phyloP scores from a whole-genome alignment of 352 stramenopile species.

The Globisporangium cylindrosporum region DNA sequence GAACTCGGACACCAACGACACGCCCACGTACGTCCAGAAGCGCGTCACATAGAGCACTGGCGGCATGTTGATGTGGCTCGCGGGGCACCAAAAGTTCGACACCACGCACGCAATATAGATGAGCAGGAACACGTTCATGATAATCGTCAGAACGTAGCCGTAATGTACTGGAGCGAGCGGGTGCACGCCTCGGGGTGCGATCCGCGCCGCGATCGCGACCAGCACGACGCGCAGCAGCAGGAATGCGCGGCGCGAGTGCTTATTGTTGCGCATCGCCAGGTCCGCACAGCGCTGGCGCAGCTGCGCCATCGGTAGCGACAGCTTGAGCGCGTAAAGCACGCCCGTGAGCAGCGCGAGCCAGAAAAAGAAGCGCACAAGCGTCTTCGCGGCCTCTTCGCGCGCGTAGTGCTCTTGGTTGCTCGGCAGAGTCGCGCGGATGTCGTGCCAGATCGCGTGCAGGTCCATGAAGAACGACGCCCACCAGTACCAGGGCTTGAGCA shows the following conservation, averaged over 20 bases:
- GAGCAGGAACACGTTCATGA: conserved; percentile 80
- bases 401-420: conserved; percentile 66
- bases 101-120: conserved; percentile 73
- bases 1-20: conserved; percentile 45
- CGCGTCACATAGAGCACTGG: conserved; percentile 63
- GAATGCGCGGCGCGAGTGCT: conserved; percentile 44
- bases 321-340: conserved; percentile 58
- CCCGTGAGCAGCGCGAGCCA: conserved; percentile 58
- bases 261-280: conserved; percentile 51
- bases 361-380: conserved; percentile 50
- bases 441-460: conserved; percentile 80
- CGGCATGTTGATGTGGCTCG: conserved; percentile 53
- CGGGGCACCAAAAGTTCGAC: conserved; percentile 76
- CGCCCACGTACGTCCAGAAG: conserved; percentile 70
- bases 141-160: conserved; percentile 68
- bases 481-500: conserved; percentile 89
- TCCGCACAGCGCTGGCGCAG: conserved; percentile 64
- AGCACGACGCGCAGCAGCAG: conserved; percentile 56
- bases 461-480: conserved; percentile 83
- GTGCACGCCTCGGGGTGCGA: conserved; percentile 62
- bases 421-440: conserved; percentile 75
- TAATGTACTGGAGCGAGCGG: conserved; percentile 71
- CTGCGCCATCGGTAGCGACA: conserved; percentile 54
- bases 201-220: conserved; percentile 50
- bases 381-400: conserved; percentile 66